Evolutionary conservation across 768 basidiomycete genomes (phyloP).

Genomic region (Boletus pseudo-olivaceus): DNA sequence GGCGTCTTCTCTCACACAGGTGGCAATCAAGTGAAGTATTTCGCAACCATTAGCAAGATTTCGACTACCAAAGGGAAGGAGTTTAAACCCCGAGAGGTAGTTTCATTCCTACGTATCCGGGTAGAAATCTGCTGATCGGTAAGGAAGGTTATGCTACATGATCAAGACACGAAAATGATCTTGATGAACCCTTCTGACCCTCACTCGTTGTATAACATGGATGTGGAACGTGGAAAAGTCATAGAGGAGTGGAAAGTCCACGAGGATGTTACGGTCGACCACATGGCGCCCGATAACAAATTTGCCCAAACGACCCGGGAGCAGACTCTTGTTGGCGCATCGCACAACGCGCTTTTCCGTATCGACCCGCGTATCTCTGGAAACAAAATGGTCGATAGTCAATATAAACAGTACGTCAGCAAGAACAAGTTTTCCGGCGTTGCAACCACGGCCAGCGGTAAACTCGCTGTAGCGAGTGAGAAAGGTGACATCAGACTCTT

Average conservation of each 20-base stretch:
- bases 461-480: conserved; percentile 89
- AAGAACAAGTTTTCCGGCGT: conserved; percentile 96
- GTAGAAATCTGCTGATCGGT: conserved; percentile 6
- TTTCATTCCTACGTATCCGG: conserved; percentile 13
- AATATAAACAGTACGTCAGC: conserved; percentile 93
- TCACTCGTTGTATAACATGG: conserved; percentile 83
- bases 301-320: conserved; percentile 91
- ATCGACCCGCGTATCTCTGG: conserved; percentile 95
- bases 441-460: conserved; percentile 80
- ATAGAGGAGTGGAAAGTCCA: conserved; percentile 99
- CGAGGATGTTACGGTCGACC: conserved; percentile 78
- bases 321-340: conserved; percentile 90
- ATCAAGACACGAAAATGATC: conserved; percentile 95
- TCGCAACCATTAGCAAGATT: conserved; percentile 82
- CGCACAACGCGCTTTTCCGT: conserved; percentile 94
- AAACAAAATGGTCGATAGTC: conserved; percentile 87
- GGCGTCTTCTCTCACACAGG: conserved; percentile 81
- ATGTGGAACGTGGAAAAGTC: conserved; percentile 91
- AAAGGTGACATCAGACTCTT: conserved; percentile 97
- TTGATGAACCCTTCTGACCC: conserved; percentile 80
- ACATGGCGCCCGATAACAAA: conserved; percentile 91
- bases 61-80: conserved; percentile 74
- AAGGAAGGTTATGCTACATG: conserved; percentile 87
- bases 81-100: conserved; percentile 84
- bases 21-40: conserved; percentile 74